Evolutionary conservation across 805 yeast species (phyloP), one percentile per base, ranked within the genome.

Genomic region (Candida glaebosa): DNA sequence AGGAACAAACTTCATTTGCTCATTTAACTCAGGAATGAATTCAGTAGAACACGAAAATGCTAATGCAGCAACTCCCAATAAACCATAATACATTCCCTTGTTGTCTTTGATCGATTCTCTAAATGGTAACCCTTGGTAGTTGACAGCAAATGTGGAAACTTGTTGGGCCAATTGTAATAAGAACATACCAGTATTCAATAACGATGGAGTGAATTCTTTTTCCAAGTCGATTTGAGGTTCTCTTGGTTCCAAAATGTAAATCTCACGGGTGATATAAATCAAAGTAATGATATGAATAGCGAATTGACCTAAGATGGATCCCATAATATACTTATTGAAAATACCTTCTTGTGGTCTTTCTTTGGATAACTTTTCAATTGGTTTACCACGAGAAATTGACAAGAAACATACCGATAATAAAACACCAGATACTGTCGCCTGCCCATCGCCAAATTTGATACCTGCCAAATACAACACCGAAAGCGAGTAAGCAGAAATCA

Each of bases 341-440:
- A 93, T 93, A 47, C 98, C 97, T 34, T 93, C 91, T 69, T 90
- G 98, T 31, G 99, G 99, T 70, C 99, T 84, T 63, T 88, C 87
- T 63, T 84, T 87, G 5, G 96, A 87, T 49, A 93, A 74, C 63
- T 88, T 85, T 48, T 91, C 86, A 41, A 90, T 69, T 24, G 98
- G 91, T 54, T 82, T 84, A 58, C 97, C 96, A 58, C 96, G 84
- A 15, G 97, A 90, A 56, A 93, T 88, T 39, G 96, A 87, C 63
- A 89, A 75, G 80, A 93, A 93, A 73, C 99, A 93, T 47, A 89
- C 93, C 44, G 95, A 83, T 60, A 93, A 74, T 55, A 93, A 75
- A 49, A 93, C 62, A 46, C 99, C 99, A n/a, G 96, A 87, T 40
- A 86, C 84, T 15, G 98, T 91, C n/a, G 95, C 88, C 72, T 93